Conservation (phyloP, 2,329 filamentous ascomycete species). For the Zasmidium cellare region DNA sequence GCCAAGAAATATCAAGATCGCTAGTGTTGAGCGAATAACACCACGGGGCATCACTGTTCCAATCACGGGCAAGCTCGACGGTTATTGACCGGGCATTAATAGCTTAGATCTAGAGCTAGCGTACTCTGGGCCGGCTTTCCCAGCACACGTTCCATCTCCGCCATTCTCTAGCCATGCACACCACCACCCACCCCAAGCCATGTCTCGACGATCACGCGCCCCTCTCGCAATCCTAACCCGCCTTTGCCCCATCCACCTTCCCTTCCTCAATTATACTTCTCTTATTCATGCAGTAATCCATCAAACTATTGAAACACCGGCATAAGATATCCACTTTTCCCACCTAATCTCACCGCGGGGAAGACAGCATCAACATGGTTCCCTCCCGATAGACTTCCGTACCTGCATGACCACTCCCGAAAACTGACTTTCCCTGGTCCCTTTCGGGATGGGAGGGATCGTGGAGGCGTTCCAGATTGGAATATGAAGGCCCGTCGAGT, state of each 20-base stretch:
- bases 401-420: neutral
- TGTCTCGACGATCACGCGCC: neutral
- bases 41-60: too few relatives aligned
- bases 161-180: neutral
- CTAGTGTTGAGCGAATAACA: too few relatives aligned
- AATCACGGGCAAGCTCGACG: too few relatives aligned
- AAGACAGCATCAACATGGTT: neutral
- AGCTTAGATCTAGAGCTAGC: too few relatives aligned
- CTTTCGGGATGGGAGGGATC: neutral
- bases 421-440: neutral
- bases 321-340: neutral
- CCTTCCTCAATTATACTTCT: neutral
- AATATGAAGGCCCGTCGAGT: neutral
- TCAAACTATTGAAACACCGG: neutral
- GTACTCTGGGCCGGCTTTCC: too few relatives aligned
- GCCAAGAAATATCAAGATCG: too few relatives aligned
- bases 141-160: too few relatives aligned
- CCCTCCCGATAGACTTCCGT: conserved; percentile 2
- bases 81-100: too few relatives aligned
- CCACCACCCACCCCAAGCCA: neutral
- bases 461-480: neutral
- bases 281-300: neutral
- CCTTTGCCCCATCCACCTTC: neutral
- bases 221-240: neutral
- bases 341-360: neutral